phyloP scores from a whole-genome alignment of 768 basidiomycete genomes.

The Psilocybe tampanensis region DNA sequence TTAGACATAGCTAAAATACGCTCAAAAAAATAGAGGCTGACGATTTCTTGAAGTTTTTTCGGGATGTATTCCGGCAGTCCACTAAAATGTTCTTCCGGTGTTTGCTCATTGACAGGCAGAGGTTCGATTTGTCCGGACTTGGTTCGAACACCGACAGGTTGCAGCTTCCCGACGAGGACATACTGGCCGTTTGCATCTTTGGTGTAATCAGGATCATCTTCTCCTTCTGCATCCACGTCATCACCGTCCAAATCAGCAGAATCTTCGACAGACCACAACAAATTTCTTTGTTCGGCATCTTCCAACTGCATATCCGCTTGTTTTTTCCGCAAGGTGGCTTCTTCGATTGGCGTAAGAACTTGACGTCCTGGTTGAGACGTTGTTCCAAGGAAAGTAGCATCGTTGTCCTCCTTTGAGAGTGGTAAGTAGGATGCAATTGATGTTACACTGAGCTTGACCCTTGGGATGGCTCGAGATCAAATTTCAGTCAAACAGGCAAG shows the following conservation, averaged over 20 bases:
- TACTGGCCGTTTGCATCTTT: slow-evolving; percentile 39
- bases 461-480: slow-evolving; percentile 24
- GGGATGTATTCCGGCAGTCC: slow-evolving; percentile 57
- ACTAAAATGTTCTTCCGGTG: slow-evolving; percentile 47
- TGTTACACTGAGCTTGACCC: slow-evolving; percentile 70
- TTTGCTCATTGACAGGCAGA: slow-evolving; percentile 30
- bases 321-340: slow-evolving; percentile 50
- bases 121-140: slow-evolving; percentile 57
- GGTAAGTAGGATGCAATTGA: slow-evolving; percentile 79
- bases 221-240: slow-evolving; percentile 56
- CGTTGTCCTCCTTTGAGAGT: slow-evolving; percentile 57
- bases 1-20: background rate
- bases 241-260: slow-evolving; percentile 42
- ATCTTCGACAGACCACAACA: slow-evolving; percentile 66
- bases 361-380: slow-evolving; percentile 34
- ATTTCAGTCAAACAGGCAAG: background rate
- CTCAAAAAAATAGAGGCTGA: slow-evolving; percentile 27
- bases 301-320: slow-evolving; percentile 61
- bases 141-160: slow-evolving; percentile 61
- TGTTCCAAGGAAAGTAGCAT: slow-evolving; percentile 56
- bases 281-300: slow-evolving; percentile 62
- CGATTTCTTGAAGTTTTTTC: slow-evolving; percentile 57
- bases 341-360: slow-evolving; percentile 58
- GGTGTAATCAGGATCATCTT: slow-evolving; percentile 54
- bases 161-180: slow-evolving; percentile 24